Conservation (phyloP, 1,284 basidiomycete species). For the Boletus hoseneyae region DNA sequence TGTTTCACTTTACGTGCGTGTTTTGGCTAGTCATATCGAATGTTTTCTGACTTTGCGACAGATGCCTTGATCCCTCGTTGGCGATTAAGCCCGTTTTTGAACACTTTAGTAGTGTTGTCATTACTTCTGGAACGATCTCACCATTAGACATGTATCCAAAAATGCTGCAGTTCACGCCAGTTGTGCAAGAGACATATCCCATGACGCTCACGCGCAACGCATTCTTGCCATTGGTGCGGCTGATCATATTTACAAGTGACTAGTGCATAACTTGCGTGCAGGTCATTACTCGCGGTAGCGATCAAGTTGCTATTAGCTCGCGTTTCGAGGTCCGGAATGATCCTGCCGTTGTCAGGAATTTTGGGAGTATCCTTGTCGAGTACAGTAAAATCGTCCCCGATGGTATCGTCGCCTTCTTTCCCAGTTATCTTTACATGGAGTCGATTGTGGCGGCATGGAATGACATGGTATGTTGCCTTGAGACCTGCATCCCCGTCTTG, state of each 20-base stretch:
- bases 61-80: conserved; percentile 95
- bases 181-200: conserved; percentile 95
- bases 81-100: conserved; percentile 99
- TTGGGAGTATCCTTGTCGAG: conserved; percentile 97
- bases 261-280: conserved; percentile 28
- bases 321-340: conserved; percentile 99
- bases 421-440: conserved; percentile 99
- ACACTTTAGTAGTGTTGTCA: conserved; percentile 96
- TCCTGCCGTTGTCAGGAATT: conserved; percentile 98
- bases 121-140: conserved; percentile 98
- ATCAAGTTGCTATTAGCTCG: conserved; percentile 99
- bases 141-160: conserved; percentile 99
- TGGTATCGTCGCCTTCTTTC: conserved; percentile 99
- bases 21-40: not conserved
- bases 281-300: conserved; percentile 97
- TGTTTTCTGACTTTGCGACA: conserved; percentile 33
- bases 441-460: conserved; percentile 99
- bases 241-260: not conserved
- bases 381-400: conserved; percentile 98
- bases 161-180: conserved; percentile 98
- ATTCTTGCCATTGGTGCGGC: conserved; percentile 86
- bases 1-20: conserved; percentile 94
- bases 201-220: conserved; percentile 98
- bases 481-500: not conserved
- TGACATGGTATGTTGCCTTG: conserved; percentile 78